Conservation (phyloP, 2,329 filamentous ascomycete genomes). For the Fusarium sp. region DNA sequence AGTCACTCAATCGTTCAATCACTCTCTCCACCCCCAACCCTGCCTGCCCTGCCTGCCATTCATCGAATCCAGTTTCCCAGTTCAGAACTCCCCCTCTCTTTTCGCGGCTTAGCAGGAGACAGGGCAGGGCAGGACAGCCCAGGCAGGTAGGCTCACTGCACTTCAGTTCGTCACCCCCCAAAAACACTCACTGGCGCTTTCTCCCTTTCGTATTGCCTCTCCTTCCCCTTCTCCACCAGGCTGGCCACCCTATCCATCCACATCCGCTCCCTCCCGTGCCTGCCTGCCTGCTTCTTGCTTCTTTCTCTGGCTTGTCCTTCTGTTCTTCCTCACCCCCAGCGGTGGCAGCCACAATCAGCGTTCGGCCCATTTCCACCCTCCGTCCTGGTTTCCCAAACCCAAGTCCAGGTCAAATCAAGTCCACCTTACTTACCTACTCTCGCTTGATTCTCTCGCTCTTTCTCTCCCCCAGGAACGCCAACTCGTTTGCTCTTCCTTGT, state of each 20-base stretch:
- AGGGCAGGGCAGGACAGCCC: not conserved
- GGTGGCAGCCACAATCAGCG: conserved; percentile 24
- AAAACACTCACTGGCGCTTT: conserved; percentile 21
- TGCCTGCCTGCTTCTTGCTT: not conserved
- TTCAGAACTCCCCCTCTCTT: conserved; percentile 2
- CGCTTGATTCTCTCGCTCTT: conserved; percentile 37
- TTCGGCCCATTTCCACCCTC: conserved; percentile 28
- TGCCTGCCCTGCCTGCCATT: conserved; percentile 15
- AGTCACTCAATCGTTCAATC: conserved; percentile 6
- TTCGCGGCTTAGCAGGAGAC: not conserved
- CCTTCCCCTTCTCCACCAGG: conserved; percentile 25
- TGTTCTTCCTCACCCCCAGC: not conserved
- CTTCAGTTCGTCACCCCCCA: conserved; percentile 13
- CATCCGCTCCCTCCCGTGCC: conserved; percentile 5
- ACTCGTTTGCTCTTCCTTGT: conserved; percentile 28
- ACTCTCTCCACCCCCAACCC: conserved; percentile 14
- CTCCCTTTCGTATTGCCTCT: conserved; percentile 29
- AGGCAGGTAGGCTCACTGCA: not conserved
- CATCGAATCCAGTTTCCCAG: conserved; percentile 14
- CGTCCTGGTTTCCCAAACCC: conserved; percentile 10
- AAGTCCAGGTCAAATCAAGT: conserved; percentile 1
- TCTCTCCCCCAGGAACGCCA: conserved; percentile 21
- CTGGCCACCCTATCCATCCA: conserved; percentile 2
- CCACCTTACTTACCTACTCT: conserved; percentile 26
- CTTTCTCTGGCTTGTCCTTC: conserved; percentile 4